Conservation (phyloP, 2,329 filamentous ascomycete species). For the Exserohilum turcica region DNA sequence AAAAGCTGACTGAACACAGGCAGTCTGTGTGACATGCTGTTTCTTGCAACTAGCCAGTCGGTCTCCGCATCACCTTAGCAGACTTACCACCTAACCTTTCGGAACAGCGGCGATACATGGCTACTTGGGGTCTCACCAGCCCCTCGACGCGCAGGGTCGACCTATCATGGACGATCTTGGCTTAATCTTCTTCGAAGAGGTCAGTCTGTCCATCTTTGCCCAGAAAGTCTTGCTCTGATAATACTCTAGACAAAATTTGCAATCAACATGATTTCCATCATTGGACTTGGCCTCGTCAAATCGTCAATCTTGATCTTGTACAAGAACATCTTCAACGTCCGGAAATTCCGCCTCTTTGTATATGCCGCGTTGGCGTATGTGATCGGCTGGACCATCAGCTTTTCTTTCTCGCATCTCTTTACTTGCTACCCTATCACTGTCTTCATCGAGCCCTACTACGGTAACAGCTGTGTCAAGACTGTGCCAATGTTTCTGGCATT, state of each 20-base stretch:
- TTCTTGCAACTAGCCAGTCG: slow-evolving; percentile 27
- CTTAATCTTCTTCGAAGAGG: slow-evolving; percentile 31
- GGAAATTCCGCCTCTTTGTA: slow-evolving; percentile 27
- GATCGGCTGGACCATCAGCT: slow-evolving; percentile 31
- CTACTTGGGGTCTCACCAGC: slow-evolving; percentile 29
- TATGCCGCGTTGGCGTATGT: slow-evolving; percentile 28
- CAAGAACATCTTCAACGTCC: slow-evolving; percentile 35
- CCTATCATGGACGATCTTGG: slow-evolving; percentile 32
- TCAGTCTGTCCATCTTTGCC: background rate
- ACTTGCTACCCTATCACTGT: slow-evolving; percentile 36
- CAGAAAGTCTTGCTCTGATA: background rate
- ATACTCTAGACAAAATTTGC: slow-evolving; percentile 33
- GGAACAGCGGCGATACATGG: slow-evolving; percentile 26
- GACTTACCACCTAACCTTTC: background rate
- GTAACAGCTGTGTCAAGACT: slow-evolving; percentile 30
- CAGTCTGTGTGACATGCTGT: slow-evolving; percentile 27
- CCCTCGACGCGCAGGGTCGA: slow-evolving; percentile 20
- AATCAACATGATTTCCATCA: slow-evolving; percentile 33
- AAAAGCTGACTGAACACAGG: slow-evolving; percentile 14
- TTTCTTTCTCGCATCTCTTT: slow-evolving; percentile 33
- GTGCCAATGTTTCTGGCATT: slow-evolving; percentile 30
- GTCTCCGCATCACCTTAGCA: background rate
- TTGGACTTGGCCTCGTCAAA: slow-evolving; percentile 36
- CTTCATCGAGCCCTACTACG: slow-evolving; percentile 34
- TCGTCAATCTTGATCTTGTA: slow-evolving; percentile 39